Evolutionary conservation across 208 protist species (phyloP).

Genomic region (Trypanosoma lewisi): DNA sequence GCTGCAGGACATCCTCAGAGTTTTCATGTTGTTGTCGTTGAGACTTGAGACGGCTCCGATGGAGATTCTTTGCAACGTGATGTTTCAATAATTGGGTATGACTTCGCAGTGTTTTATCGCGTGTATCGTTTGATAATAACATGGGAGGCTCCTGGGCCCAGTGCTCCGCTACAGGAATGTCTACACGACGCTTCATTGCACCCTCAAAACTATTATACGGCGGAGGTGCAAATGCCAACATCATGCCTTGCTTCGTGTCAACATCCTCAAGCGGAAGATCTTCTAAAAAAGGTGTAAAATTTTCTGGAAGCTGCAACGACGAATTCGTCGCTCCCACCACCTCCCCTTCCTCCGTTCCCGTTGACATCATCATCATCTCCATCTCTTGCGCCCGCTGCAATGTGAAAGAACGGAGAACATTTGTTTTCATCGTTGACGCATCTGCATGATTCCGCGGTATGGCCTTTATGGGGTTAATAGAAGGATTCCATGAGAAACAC

Average conservation of each 20-base stretch:
- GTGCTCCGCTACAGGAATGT: conserved; percentile 98
- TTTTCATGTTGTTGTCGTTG: conserved; percentile 8
- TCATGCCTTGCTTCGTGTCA: conserved; percentile 93
- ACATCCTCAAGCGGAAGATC: conserved; percentile 90
- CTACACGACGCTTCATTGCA: conserved; percentile 93
- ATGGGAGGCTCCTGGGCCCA: conserved; percentile 97
- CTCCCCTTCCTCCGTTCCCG: conserved; percentile 19
- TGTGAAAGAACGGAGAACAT: conserved; percentile 40
- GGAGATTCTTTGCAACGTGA: conserved; percentile 98
- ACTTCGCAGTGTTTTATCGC: conserved; percentile 95
- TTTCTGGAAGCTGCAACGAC: conserved; percentile 40
- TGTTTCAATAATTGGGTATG: conserved; percentile 99
- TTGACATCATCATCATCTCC: conserved; percentile 16
- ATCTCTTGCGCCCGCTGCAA: conserved; percentile 21
- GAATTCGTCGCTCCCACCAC: conserved; percentile 22
- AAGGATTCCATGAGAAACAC: conserved; percentile 98
- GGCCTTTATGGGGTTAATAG: conserved; percentile 97
- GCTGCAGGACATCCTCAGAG: conserved; percentile 9
- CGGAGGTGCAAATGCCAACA: conserved; percentile 96
- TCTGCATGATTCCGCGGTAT: conserved; percentile 53
- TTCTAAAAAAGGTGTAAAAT: conserved; percentile 81
- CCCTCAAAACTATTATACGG: conserved; percentile 98
- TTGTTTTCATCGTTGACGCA: conserved; percentile 24
- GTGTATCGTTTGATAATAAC: conserved; percentile 49
- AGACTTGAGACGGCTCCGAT: conserved; percentile 81